These are phyloP conservation scores for Trichoderma oligosporum DNA, from an alignment of 2,329 filamentous ascomycete genomes.

Conservation along the genomic window DNA sequence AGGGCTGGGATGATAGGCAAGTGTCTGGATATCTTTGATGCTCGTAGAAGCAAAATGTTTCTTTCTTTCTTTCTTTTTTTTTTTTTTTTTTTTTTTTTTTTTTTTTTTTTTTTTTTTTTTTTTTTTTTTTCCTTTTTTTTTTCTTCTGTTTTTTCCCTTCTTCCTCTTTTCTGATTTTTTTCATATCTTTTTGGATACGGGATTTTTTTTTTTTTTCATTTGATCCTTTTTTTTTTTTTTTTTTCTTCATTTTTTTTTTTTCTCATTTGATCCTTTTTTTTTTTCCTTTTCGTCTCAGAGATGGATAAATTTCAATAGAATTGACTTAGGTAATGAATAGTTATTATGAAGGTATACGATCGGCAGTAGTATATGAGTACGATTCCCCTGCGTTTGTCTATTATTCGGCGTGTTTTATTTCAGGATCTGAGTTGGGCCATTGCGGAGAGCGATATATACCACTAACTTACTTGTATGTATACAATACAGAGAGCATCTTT, in stretches of 20 bases:
- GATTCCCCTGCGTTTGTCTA: constrained; percentile 5
- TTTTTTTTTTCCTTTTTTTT: neutral
- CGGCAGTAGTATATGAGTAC: neutral
- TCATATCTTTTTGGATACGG: neutral
- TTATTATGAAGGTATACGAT: neutral
- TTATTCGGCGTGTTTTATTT: neutral
- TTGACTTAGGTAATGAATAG: neutral
- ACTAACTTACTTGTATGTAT: too few species aligned
- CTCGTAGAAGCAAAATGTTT: neutral
- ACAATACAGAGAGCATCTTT: too few species aligned
- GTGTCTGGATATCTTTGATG: constrained; percentile 22
- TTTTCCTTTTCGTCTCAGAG: neutral
- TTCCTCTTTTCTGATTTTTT: neutral
- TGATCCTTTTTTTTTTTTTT: neutral
- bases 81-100: neutral
- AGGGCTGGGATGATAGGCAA: constrained; percentile 27
- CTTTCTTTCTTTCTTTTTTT: neutral
- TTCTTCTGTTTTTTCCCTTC: neutral
- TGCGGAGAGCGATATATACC: neutral
- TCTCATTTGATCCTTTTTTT: neutral
- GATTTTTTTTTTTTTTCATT: neutral
- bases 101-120: neutral
- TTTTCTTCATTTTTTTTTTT: too few species aligned
- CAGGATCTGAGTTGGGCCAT: neutral
- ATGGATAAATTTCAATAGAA: neutral